These are phyloP conservation scores for Danielozyma ontarioensis DNA, from an alignment of 805 yeast species.

Conservation along the genomic window DNA sequence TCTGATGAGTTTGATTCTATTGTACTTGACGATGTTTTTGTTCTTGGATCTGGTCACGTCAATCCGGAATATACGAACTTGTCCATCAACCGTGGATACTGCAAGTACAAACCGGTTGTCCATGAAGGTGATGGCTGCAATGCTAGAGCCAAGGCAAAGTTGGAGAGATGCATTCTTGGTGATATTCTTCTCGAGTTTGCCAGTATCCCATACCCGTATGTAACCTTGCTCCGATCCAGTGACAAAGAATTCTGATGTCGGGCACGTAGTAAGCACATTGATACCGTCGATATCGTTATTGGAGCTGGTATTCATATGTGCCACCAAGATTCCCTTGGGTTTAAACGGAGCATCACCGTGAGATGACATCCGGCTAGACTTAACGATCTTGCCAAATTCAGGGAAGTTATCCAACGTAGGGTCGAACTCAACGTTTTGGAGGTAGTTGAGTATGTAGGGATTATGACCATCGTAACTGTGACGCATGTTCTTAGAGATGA, in stretches of 20 bases:
- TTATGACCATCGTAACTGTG: slow-evolving; percentile 68
- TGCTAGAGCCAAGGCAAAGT: slow-evolving; percentile 43
- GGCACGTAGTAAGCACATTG: slow-evolving; percentile 53
- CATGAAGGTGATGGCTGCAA: slow-evolving; percentile 48
- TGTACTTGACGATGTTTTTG: slow-evolving; percentile 23
- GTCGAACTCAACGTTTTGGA: slow-evolving; percentile 48
- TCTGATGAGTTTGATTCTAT: slow-evolving; percentile 14
- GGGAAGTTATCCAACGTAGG: slow-evolving; percentile 55
- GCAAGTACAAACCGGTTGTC: slow-evolving; percentile 54
- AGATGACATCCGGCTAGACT: slow-evolving; percentile 9
- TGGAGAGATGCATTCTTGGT: slow-evolving; percentile 41
- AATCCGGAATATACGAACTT: slow-evolving; percentile 31
- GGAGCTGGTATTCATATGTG: slow-evolving; percentile 57
- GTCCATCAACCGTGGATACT: slow-evolving; percentile 47
- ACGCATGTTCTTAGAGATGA: slow-evolving; percentile 29
- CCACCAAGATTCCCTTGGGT: slow-evolving; percentile 52
- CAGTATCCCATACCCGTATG: slow-evolving; percentile 74
- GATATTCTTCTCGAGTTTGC: slow-evolving; percentile 58
- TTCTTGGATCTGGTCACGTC: slow-evolving; percentile 31
- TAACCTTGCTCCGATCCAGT: slow-evolving; percentile 76
- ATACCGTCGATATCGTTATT: slow-evolving; percentile 39
- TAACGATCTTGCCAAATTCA: slow-evolving; percentile 54
- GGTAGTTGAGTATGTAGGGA: slow-evolving; percentile 54
- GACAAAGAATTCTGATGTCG: slow-evolving; percentile 60
- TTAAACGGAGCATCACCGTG: slow-evolving; percentile 5